These are phyloP conservation scores for Cytospora piceicola DNA, from an alignment of 2,329 filamentous ascomycete genomes.

Conservation along the genomic window DNA sequence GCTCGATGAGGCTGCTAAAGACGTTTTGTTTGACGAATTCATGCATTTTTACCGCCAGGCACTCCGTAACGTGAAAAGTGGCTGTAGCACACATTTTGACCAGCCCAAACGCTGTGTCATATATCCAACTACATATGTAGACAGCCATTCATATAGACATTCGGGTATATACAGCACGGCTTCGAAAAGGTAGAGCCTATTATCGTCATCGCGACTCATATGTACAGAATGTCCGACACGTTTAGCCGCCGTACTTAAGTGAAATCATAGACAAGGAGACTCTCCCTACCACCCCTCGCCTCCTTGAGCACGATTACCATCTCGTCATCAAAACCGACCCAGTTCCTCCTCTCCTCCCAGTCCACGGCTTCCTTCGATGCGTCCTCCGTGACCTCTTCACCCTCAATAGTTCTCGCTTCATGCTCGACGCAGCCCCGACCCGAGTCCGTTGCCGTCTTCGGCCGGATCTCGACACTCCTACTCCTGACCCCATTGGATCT, in stretches of 20 bases:
- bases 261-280: constrained; percentile 86
- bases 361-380: constrained; percentile 25
- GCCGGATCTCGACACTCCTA: constrained; percentile 54
- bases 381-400: constrained; percentile 26
- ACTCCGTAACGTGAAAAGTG: background rate
- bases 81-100: background rate
- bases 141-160: background rate
- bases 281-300: constrained; percentile 67
- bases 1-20: too few relatives aligned
- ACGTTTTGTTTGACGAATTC: background rate
- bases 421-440: background rate
- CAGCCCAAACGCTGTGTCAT: background rate
- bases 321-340: constrained; percentile 89
- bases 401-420: background rate
- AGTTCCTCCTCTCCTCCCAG: constrained; percentile 58
- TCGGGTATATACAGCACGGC: background rate
- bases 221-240: background rate
- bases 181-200: background rate
- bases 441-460: constrained; percentile 37
- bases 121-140: background rate
- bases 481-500: constrained; percentile 49
- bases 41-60: background rate
- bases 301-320: constrained; percentile 87
- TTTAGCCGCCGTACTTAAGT: constrained; percentile 50
- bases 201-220: background rate